Base-by-base conservation (phyloP, 2,329 filamentous ascomycete species). In the Claviceps sp. region DNA sequence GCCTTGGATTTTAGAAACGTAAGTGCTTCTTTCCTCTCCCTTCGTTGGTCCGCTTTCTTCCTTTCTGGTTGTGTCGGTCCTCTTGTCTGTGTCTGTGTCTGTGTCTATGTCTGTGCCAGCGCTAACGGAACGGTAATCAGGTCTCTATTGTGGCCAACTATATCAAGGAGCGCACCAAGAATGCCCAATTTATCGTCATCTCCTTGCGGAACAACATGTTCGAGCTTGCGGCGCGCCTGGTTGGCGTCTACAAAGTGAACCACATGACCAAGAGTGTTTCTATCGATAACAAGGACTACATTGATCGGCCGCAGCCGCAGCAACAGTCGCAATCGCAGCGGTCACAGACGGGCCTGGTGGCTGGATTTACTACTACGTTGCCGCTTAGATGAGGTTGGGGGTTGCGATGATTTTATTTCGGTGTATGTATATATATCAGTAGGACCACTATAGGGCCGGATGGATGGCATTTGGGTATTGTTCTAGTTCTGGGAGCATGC, bases 181-280 rank as follows among this genome's bases (percentile, higher is more conserved):
- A 98, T 70, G 94, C 93, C 1, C 93, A 98, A 66, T 98, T 98
- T 67, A 93, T 98, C 61, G 93, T 98, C 63, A 98, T 98, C 64
- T 96, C 89, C 16, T 75, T 98, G 62, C 79, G 93, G 62, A 98
- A 98, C 71, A 98, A 98, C 74, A 98, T 98, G 93, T 98, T 98
- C 69, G 93, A 98, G 75, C 81, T 98, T 57, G 91, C 94, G n/a
- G 82, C 89, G 53, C 81, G 94, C 52, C 78, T 98, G 54, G 89
- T 98, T 14, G 94, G 94, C 59, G 93, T 98, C 52, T 98, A 98
- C 76, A 98, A 98, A 76, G 93, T 98, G 66, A 97, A 95, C 70
- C 91, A 98, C 69, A 98, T 97, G 83, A 93, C 87, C 55, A 93
- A 91, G 79, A 90, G 86, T 67, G 87, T 93, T 22, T 89, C 87